These are phyloP conservation scores for Malassezia slooffiae DNA, from an alignment of 1,284 basidiomycete genomes.

Conservation along the genomic window DNA sequence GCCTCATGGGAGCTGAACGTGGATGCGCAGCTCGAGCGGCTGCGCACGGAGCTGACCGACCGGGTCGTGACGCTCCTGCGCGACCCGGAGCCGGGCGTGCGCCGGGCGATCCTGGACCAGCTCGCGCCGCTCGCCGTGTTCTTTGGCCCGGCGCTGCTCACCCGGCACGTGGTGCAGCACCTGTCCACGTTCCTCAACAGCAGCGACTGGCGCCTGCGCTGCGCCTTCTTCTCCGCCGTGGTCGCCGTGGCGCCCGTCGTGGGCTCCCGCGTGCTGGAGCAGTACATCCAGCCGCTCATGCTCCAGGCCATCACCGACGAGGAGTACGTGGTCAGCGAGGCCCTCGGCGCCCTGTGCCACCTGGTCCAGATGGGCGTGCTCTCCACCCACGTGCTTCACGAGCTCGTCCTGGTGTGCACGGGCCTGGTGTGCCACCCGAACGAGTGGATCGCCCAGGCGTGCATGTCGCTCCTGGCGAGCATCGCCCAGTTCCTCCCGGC, in stretches of 20 bases:
- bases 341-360: slow-evolving; percentile 69
- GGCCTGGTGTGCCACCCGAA: slow-evolving; percentile 93
- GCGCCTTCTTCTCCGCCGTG: slow-evolving; percentile 88
- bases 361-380: slow-evolving; percentile 76
- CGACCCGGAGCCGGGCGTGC: slow-evolving; percentile 52
- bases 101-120: slow-evolving; percentile 56
- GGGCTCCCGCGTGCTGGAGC: slow-evolving; percentile 50
- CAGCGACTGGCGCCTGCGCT: slow-evolving; percentile 73
- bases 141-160: slow-evolving; percentile 79
- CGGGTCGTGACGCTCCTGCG: slow-evolving; percentile 63
- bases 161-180: slow-evolving; percentile 86
- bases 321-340: slow-evolving; percentile 86
- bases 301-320: slow-evolving; percentile 72
- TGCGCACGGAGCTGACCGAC: slow-evolving; percentile 76
- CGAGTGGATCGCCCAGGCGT: slow-evolving; percentile 91
- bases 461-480: slow-evolving; percentile 71
- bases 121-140: slow-evolving; percentile 83
- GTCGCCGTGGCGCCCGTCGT: slow-evolving; percentile 64
- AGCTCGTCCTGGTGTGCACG: slow-evolving; percentile 71
- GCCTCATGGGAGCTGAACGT: slow-evolving; percentile 25
- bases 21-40: slow-evolving; percentile 56
- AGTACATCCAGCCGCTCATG: slow-evolving; percentile 82
- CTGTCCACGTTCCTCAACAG: slow-evolving; percentile 99
- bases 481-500: slow-evolving; percentile 59
- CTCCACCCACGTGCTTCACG: slow-evolving; percentile 85